Conservation (phyloP, 2,329 filamentous ascomycete species). For the Podosphaera fusca region DNA sequence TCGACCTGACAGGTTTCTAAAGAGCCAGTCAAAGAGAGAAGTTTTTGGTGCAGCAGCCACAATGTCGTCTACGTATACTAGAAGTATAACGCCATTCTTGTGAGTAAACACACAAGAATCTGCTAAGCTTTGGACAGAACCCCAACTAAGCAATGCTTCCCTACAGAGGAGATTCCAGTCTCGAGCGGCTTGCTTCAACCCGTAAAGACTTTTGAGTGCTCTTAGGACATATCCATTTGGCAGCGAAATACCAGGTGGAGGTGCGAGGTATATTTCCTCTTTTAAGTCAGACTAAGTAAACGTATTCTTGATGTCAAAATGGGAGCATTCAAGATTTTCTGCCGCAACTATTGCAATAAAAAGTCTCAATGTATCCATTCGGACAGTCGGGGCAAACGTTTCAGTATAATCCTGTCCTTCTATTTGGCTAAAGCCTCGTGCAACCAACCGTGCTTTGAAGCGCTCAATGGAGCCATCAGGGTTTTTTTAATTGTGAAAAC, state of each 20-base stretch:
- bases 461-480: background rate
- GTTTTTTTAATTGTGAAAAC: background rate
- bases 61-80: background rate
- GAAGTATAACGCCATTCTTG: background rate
- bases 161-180: background rate
- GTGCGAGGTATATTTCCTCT: background rate
- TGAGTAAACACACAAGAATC: background rate
- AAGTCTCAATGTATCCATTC: background rate
- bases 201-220: background rate
- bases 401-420: background rate
- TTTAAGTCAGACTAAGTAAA: constrained; percentile 1
- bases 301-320: background rate
- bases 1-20: no score
- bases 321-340: background rate
- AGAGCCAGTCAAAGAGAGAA: no score
- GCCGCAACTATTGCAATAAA: background rate
- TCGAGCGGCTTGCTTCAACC: background rate
- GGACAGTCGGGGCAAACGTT: background rate
- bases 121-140: background rate
- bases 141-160: background rate
- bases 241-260: background rate
- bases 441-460: background rate
- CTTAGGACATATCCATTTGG: background rate
- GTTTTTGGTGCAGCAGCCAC: background rate
- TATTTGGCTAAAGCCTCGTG: background rate